These are phyloP conservation scores for Coriaria nepalensis DNA, from an alignment of 306 rosid species.

Conservation along the genomic window DNA sequence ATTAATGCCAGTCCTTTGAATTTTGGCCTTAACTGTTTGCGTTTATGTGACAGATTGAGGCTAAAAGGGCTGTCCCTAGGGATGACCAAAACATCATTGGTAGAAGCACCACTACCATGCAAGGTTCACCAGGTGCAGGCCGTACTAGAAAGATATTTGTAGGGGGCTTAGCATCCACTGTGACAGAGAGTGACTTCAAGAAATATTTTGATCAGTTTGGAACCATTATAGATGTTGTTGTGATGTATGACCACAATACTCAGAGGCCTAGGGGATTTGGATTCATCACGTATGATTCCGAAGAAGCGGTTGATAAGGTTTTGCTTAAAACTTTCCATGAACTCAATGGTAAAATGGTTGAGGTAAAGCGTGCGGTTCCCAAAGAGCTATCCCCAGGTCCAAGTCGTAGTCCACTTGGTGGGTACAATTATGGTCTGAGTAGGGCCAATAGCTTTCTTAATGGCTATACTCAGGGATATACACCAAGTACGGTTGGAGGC, in stretches of 20 bases:
- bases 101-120: slow-evolving; percentile 69
- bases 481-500: slow-evolving; percentile 59
- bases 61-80: slow-evolving; percentile 96
- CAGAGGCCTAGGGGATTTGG: slow-evolving; percentile 99
- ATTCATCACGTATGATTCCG: slow-evolving; percentile 89
- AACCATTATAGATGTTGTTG: slow-evolving; percentile 93
- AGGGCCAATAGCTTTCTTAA: slow-evolving; percentile 76
- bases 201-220: slow-evolving; percentile 92
- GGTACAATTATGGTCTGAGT: slow-evolving; percentile 54
- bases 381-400: slow-evolving; percentile 94
- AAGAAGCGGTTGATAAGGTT: slow-evolving; percentile 91
- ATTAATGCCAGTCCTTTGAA: background rate
- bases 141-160: slow-evolving; percentile 97
- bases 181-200: slow-evolving; percentile 93
- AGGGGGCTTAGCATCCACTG: slow-evolving; percentile 95
- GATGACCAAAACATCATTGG: slow-evolving; percentile 77
- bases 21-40: slow-evolving; percentile 2
- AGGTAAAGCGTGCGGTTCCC: slow-evolving; percentile 99
- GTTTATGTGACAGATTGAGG: slow-evolving; percentile 66
- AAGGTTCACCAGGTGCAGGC: slow-evolving; percentile 81
- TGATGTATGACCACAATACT: slow-evolving; percentile 98
- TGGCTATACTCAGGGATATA: slow-evolving; percentile 77
- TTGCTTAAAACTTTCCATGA: slow-evolving; percentile 82
- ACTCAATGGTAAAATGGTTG: slow-evolving; percentile 95
- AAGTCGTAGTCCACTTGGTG: slow-evolving; percentile 69